A percentile compares a stretch with the other conserved stretches of the same genome.
Evolutionary conservation across 176 grass and related monocot genomes (phyloP).

Genomic region (Ensete glaucum): DNA sequence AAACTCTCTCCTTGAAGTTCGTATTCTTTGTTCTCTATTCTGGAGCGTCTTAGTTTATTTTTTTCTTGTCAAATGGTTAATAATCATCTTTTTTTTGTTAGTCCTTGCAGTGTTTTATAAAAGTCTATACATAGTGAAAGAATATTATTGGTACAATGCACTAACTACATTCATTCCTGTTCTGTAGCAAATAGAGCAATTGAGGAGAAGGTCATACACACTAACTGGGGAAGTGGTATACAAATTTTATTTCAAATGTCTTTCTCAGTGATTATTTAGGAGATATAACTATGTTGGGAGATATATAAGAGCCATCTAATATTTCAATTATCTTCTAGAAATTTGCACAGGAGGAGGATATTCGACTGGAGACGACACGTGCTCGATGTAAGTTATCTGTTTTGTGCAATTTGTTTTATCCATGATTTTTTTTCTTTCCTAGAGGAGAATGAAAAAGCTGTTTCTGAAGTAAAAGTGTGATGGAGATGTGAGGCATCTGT

Average conservation of each 20-base stretch:
- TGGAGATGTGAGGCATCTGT: neutral
- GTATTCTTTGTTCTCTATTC: neutral
- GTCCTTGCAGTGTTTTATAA: neutral
- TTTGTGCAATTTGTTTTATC: neutral
- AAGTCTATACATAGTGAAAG: no score
- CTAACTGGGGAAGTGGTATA: neutral
- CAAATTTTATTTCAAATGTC: neutral
- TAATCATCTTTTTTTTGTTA: neutral
- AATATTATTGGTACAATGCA: neutral
- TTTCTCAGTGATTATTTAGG: neutral
- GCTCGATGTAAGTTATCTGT: conserved; percentile 35
- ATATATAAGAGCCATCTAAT: neutral
- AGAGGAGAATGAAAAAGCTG: neutral
- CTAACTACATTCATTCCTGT: neutral
- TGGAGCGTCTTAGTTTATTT: neutral
- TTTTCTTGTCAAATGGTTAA: neutral
- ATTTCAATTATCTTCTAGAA: conserved; percentile 23
- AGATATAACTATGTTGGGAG: neutral
- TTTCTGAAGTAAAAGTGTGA: neutral
- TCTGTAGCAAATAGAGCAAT: neutral
- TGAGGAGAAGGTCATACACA: neutral
- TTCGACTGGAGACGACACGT: conserved; percentile 47
- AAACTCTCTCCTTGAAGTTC: neutral
- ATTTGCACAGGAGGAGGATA: conserved; percentile 49
- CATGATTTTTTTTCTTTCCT: neutral